Base-by-base conservation (phyloP, 164 flowering plant genomes). In the Tetrastigma voinierianum region DNA sequence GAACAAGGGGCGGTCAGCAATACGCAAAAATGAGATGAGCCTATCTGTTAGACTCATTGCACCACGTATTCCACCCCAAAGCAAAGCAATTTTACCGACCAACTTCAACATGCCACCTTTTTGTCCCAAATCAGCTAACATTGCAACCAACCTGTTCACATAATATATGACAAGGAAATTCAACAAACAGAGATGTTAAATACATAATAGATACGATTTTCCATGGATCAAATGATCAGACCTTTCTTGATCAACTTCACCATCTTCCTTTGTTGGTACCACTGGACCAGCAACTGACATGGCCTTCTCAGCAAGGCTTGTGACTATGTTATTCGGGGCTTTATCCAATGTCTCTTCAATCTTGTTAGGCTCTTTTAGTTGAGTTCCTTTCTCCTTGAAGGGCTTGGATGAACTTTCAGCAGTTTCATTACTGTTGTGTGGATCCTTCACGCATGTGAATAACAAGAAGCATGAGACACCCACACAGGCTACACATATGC, bases 31-130 rank as follows among this genome's bases (percentile, higher is more conserved):
- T 19, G 74, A 79, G 70, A 95, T 92, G 57, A 95, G 97, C 68
- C 68, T 88, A 58, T 88, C 90, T 62, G 91, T 89, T 81, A 95
- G 81, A 81, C 97, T 95, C 89, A 92, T 83, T 60, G 99, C 99
- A 77, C 97, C 97, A 57, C 99, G 96, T 58, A 95, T 64, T 16
- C 97, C 99, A 74, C 97, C 99, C 99, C 99, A 95, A 69, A 95
- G 90, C 70, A 95, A 73, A 69, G 99, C 99, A 74, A 89, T 23
- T 78, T 90, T 95, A 16, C 93, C 97, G 78, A 95, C 76, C 54
- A 89, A 80, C 72, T 58, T 87, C 74, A 95, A 65, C 40, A 81
- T 71, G 57, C 99, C 97, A 68, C 97, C 97, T 74, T 62, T 89
- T 63, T 92, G 97, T 66, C 96, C 99, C 76, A 87, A 77, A 46